Conservation (phyloP, 176 grass and related monocot genomes). For the Musa schizocarpa region DNA sequence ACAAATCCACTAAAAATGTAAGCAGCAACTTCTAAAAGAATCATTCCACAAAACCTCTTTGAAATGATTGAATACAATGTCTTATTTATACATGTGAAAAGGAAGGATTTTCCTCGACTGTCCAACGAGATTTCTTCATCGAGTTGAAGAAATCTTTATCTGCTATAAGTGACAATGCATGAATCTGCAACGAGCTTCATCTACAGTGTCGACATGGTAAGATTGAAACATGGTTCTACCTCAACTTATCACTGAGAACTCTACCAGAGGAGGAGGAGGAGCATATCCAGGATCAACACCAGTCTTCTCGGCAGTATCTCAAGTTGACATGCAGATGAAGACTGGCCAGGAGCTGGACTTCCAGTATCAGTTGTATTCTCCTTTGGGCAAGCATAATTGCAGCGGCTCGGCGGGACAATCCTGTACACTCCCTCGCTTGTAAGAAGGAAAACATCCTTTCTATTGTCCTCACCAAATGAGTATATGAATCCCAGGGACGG, state of each 20-base stretch:
- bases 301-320: background rate
- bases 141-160: no score
- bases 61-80: no score
- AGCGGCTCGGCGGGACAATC: constrained; percentile 57
- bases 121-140: no score
- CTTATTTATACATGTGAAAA: no score
- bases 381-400: constrained; percentile 20
- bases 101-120: no score
- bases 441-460: constrained; percentile 54
- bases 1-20: no score
- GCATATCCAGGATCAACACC: background rate
- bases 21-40: no score
- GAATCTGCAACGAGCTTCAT: no score
- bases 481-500: constrained; percentile 12
- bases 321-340: background rate
- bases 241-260: background rate
- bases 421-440: constrained; percentile 69
- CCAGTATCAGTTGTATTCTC: constrained; percentile 10
- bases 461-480: constrained; percentile 82
- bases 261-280: background rate
- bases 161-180: no score
- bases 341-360: background rate
- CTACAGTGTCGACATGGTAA: no score
- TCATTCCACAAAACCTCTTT: no score
- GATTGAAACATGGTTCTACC: no score